Conservation (phyloP, 2,329 filamentous ascomycete genomes). For the Aspergillus transmontanensis region DNA sequence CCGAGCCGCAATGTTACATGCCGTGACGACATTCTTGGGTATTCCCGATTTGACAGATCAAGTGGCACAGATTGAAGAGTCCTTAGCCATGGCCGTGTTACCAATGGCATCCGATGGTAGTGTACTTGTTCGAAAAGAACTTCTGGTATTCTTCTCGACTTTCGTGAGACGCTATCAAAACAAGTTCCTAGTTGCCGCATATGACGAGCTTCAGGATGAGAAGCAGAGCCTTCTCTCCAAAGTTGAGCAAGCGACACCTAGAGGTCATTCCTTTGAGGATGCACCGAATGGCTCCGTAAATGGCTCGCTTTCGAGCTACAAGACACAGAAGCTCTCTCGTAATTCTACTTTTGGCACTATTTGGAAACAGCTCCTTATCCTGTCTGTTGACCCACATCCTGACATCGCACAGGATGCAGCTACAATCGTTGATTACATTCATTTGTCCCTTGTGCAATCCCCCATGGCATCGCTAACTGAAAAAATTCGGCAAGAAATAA, state of each 20-base stretch:
- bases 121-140: constrained; percentile 88
- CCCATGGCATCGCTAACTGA: constrained; percentile 72
- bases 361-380: constrained; percentile 89
- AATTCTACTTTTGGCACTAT: constrained; percentile 91
- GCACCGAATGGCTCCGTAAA: constrained; percentile 23
- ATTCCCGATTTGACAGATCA: constrained; percentile 92
- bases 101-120: constrained; percentile 94
- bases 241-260: constrained; percentile 44
- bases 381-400: constrained; percentile 92
- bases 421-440: constrained; percentile 82
- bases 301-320: constrained; percentile 25
- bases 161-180: constrained; percentile 89
- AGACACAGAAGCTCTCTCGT: constrained; percentile 58
- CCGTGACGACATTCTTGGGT: constrained; percentile 89
- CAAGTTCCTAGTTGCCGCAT: constrained; percentile 89
- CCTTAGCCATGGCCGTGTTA: constrained; percentile 82
- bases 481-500: constrained; percentile 68
- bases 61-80: constrained; percentile 87
- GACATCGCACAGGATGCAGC: constrained; percentile 86
- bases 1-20: constrained; percentile 87
- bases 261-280: constrained; percentile 22
- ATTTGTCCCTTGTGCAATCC: constrained; percentile 76
- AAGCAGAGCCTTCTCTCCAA: constrained; percentile 65
- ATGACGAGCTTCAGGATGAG: constrained; percentile 86
- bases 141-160: constrained; percentile 89